phyloP scores from a whole-genome alignment of 73 alveolate species.

The Symbiodinium natans region DNA sequence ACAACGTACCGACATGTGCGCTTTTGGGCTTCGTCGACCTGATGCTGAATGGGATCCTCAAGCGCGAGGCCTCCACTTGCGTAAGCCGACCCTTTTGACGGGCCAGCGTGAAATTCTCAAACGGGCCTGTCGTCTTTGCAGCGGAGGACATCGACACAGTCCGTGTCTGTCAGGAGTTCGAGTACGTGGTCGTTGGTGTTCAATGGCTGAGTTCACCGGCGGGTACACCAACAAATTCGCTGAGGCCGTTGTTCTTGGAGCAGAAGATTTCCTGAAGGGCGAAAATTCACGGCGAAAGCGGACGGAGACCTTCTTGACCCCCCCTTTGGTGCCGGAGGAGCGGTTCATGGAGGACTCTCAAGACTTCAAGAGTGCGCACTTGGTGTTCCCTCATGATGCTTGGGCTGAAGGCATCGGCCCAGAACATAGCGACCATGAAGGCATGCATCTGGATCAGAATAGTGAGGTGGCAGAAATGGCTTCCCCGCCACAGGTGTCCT shows the following conservation, averaged over 20 bases:
- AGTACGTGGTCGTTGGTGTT: not conserved
- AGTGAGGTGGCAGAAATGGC: too few species aligned
- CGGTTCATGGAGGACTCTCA: not conserved
- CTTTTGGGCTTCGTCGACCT: not conserved
- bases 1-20: not conserved
- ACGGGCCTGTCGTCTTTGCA: not conserved
- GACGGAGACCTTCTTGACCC: not conserved
- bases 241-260: not conserved
- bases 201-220: not conserved
- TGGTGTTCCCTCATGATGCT: too few species aligned
- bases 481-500: too few species aligned
- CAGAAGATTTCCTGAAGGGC: not conserved
- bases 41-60: not conserved
- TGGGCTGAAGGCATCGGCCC: too few species aligned
- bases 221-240: not conserved
- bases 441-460: too few species aligned
- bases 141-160: not conserved
- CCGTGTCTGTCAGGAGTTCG: not conserved
- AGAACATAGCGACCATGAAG: too few species aligned
- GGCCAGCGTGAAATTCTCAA: not conserved
- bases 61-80: not conserved
- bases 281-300: not conserved
- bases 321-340: not conserved
- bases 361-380: not conserved
- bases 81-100: not conserved